Conservation (phyloP, 2,329 filamentous ascomycete genomes). For the Phyllosticta capitalensis region DNA sequence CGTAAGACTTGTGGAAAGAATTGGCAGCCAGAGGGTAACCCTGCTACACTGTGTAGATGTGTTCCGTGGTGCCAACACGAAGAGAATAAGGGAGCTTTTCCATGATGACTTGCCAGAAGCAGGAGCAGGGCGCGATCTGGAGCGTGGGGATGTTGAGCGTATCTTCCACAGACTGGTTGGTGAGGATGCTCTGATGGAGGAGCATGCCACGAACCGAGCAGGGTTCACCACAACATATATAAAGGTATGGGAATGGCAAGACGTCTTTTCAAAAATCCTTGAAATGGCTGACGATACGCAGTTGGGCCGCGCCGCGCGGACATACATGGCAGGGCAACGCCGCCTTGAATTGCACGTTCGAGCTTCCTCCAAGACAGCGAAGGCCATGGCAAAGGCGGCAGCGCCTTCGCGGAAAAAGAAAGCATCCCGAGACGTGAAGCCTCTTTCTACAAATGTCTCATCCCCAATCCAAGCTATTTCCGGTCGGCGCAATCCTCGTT, state of each 20-base stretch:
- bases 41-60: constrained; percentile 76
- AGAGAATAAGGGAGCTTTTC: constrained; percentile 44
- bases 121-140: constrained; percentile 60
- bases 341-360: constrained; percentile 46
- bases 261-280: neutral
- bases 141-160: constrained; percentile 68
- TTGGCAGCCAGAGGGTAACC: constrained; percentile 55
- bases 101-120: constrained; percentile 45
- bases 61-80: constrained; percentile 60
- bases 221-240: constrained; percentile 71
- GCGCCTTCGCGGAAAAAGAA: constrained; percentile 12
- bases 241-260: constrained; percentile 37
- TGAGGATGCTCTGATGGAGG: constrained; percentile 64
- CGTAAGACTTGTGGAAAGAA: constrained; percentile 54
- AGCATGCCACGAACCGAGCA: constrained; percentile 53
- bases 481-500: constrained; percentile 23
- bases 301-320: constrained; percentile 35
- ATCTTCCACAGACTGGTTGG: constrained; percentile 69
- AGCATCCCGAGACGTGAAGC: constrained; percentile 36
- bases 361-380: constrained; percentile 35
- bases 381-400: constrained; percentile 23
- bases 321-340: constrained; percentile 37
- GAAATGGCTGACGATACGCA: constrained; percentile 17
- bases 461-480: constrained; percentile 48
- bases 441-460: constrained; percentile 57